A percentile compares a stretch with the other conserved stretches of the same genome.
Conservation (phyloP, 306 rosid species). For the Gastrolobium villosum region DNA sequence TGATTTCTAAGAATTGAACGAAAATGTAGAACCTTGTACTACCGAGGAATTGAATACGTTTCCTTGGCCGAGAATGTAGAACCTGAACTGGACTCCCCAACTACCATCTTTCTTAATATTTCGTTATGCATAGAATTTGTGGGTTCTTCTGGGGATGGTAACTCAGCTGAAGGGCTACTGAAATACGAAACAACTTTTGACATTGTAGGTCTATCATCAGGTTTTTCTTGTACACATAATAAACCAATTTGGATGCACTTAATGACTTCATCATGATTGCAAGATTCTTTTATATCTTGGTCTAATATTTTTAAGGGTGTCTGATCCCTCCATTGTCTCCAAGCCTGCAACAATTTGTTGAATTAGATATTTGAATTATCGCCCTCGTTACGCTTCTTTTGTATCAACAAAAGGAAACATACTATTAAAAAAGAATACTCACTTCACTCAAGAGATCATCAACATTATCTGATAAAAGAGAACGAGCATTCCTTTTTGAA, state of each 20-base stretch:
- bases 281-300: slow-evolving; percentile 41
- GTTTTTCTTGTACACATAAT: slow-evolving; percentile 58
- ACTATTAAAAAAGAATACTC: slow-evolving; percentile 9
- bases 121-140: slow-evolving; percentile 5
- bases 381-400: not conserved
- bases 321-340: slow-evolving; percentile 60
- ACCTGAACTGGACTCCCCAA: slow-evolving; percentile 38
- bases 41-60: slow-evolving; percentile 39
- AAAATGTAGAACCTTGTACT: slow-evolving; percentile 3
- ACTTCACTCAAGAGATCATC: slow-evolving; percentile 54
- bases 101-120: slow-evolving; percentile 17
- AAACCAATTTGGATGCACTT: slow-evolving; percentile 51
- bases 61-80: slow-evolving; percentile 20
- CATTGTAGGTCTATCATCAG: slow-evolving; percentile 51
- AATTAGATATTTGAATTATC: not conserved
- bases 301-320: slow-evolving; percentile 48
- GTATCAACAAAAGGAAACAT: slow-evolving; percentile 10
- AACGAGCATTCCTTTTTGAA: slow-evolving; percentile 45
- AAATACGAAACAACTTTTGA: slow-evolving; percentile 46
- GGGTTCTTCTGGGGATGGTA: slow-evolving; percentile 41
- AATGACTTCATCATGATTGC: slow-evolving; percentile 37
- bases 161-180: slow-evolving; percentile 33
- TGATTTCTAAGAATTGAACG: not conserved
- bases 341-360: slow-evolving; percentile 50
- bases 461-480: not conserved